Conservation (phyloP, 441 rosid genomes). For the Populus hybrid region DNA sequence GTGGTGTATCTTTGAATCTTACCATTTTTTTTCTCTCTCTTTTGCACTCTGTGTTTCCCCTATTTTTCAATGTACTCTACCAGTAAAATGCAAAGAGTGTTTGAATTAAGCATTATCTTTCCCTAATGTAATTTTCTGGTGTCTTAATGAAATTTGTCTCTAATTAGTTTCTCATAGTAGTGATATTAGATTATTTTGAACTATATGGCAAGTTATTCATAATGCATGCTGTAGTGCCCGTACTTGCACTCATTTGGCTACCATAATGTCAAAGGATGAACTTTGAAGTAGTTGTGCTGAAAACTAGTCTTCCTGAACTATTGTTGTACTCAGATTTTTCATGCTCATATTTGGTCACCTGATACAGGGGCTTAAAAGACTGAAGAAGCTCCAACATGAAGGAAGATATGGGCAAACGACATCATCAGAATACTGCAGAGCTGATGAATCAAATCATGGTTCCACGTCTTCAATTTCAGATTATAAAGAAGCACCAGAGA, state of each 20-base stretch:
- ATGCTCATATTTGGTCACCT: not conserved
- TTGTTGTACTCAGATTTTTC: not conserved
- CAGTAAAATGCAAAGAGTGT: not conserved
- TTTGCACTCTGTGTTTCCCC: too few species aligned
- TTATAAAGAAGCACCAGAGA: slow-evolving; percentile 36
- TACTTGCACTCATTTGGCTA: not conserved
- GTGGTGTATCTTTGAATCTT: not conserved
- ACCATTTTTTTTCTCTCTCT: not conserved
- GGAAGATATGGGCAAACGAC: slow-evolving; percentile 46
- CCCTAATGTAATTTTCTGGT: not conserved
- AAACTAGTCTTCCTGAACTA: not conserved
- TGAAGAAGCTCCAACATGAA: slow-evolving; percentile 60
- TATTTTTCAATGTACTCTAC: not conserved
- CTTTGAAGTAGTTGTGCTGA: not conserved
- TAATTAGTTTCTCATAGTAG: not conserved
- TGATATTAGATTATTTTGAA: not conserved
- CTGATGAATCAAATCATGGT: slow-evolving; percentile 34
- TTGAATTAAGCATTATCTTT: not conserved
- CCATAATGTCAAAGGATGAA: not conserved
- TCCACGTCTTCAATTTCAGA: slow-evolving; percentile 8
- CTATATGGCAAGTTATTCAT: not conserved
- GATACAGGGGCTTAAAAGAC: slow-evolving; percentile 59
- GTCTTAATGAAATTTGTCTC: not conserved
- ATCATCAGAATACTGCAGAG: slow-evolving; percentile 34
- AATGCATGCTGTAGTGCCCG: not conserved